Evolutionary conservation across 1,284 basidiomycete species (phyloP).

Genomic region (Ganoderma sinense): DNA sequence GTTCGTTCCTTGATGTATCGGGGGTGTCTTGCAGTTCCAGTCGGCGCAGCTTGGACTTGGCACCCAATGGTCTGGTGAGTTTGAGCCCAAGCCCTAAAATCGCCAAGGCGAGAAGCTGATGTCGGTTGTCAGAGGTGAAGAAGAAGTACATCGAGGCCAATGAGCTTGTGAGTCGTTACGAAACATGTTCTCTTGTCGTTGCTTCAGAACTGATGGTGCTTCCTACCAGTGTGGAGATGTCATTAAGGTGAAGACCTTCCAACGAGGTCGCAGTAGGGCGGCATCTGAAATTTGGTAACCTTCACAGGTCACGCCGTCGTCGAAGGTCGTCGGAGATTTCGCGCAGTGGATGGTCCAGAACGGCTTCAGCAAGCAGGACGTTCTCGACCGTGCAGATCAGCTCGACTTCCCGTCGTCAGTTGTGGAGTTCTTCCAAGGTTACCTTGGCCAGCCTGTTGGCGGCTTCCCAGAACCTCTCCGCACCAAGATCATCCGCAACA

Average conservation of each 20-base stretch:
- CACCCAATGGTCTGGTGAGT: slow-evolving; percentile 90
- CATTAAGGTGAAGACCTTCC: slow-evolving; percentile 71
- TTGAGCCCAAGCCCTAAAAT: slow-evolving; percentile 16
- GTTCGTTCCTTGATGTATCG: slow-evolving; percentile 8
- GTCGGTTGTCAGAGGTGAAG: slow-evolving; percentile 82
- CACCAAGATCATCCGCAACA: slow-evolving; percentile 91
- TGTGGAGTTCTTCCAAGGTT: slow-evolving; percentile 97
- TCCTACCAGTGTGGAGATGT: slow-evolving; percentile 89
- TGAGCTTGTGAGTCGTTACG: slow-evolving; percentile 68
- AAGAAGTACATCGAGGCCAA: slow-evolving; percentile 98
- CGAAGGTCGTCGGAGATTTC: slow-evolving; percentile 99
- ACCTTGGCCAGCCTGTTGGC: slow-evolving; percentile 95
- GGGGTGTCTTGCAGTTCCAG: slow-evolving; percentile 81
- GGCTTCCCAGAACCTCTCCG: slow-evolving; percentile 99
- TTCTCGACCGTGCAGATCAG: slow-evolving; percentile 85
- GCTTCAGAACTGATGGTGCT: slow-evolving; percentile 14
- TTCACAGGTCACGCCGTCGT: slow-evolving; percentile 88
- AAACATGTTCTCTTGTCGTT: slow-evolving; percentile 10
- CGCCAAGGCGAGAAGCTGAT: slow-evolving; percentile 20
- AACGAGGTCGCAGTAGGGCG: slow-evolving; percentile 31
- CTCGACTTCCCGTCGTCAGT: slow-evolving; percentile 98
- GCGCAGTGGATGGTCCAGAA: slow-evolving; percentile 99
- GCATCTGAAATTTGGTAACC: slow-evolving; percentile 28
- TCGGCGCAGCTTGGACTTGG: slow-evolving; percentile 96
- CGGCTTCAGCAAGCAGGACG: slow-evolving; percentile 87